These are phyloP conservation scores for Zasmidium citrigriseum DNA, from an alignment of 2,329 filamentous ascomycete genomes.

Conservation along the genomic window DNA sequence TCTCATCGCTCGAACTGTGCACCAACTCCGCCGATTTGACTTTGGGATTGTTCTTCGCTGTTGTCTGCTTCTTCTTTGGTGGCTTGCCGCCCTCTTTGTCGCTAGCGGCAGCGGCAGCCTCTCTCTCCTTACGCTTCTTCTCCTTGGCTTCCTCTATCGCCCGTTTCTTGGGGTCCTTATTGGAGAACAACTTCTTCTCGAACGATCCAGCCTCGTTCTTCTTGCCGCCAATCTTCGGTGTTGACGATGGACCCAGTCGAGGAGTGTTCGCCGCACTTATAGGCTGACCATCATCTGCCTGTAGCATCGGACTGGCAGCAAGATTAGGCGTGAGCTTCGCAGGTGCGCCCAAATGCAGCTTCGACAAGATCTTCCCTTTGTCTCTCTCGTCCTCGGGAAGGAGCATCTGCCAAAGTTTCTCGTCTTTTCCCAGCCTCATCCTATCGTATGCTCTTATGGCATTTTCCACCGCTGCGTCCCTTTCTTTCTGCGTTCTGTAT, in stretches of 20 bases:
- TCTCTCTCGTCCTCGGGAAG: slow-evolving; percentile 62
- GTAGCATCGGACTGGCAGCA: slow-evolving; percentile 31
- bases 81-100: slow-evolving; percentile 30
- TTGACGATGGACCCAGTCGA: slow-evolving; percentile 25
- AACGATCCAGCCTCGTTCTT: slow-evolving; percentile 26
- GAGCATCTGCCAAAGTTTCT: slow-evolving; percentile 64
- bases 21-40: slow-evolving; percentile 58
- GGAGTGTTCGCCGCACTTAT: slow-evolving; percentile 31
- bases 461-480: slow-evolving; percentile 61
- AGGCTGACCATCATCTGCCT: slow-evolving; percentile 24
- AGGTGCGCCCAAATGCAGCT: slow-evolving; percentile 51
- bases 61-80: slow-evolving; percentile 28
- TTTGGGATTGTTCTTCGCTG: slow-evolving; percentile 40
- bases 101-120: slow-evolving; percentile 33
- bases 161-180: slow-evolving; percentile 47
- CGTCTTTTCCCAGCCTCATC: slow-evolving; percentile 59
- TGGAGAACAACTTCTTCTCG: slow-evolving; percentile 44
- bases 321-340: slow-evolving; percentile 29
- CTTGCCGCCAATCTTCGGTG: slow-evolving; percentile 26
- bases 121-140: slow-evolving; percentile 47
- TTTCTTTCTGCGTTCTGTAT: slow-evolving; percentile 57
- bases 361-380: slow-evolving; percentile 62
- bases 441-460: slow-evolving; percentile 65
- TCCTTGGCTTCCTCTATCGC: slow-evolving; percentile 45
- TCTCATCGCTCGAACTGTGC: slow-evolving; percentile 51